A percentile compares a stretch with the other conserved stretches of the same genome.
phyloP scores from a whole-genome alignment of 169 alveolate genomes.

The Plasmodium relictum region DNA sequence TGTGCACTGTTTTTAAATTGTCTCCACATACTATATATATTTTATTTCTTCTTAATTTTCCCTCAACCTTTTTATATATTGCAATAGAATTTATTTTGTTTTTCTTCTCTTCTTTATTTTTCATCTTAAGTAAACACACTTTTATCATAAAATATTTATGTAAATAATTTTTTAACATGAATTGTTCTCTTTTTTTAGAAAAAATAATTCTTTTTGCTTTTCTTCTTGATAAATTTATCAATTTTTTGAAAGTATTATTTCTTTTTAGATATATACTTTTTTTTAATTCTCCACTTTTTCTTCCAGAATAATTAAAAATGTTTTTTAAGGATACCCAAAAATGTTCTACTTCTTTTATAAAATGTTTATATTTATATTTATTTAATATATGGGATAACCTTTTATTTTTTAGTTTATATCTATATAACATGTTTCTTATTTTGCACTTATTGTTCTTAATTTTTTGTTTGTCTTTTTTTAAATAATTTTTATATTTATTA shows the following conservation, averaged over 20 bases:
- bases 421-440: not conserved
- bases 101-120: not conserved
- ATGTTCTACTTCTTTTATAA: slow-evolving; percentile 1
- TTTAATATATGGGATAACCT: not conserved
- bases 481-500: not conserved
- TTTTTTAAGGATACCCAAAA: slow-evolving; percentile 33
- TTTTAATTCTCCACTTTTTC: not conserved
- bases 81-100: slow-evolving; percentile 71
- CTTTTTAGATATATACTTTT: not conserved
- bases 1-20: slow-evolving; percentile 43
- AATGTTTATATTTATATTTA: not conserved
- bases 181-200: not conserved
- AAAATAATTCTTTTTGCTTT: not conserved
- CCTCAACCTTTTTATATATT: slow-evolving; percentile 70
- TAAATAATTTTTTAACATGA: not conserved
- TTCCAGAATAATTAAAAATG: not conserved
- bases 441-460: not conserved
- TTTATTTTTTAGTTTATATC: not conserved
- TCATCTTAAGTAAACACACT: not conserved
- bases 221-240: not conserved
- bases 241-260: slow-evolving; percentile 8
- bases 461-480: not conserved
- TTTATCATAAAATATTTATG: not conserved
- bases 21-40: slow-evolving; percentile 69
- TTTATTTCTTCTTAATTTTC: slow-evolving; percentile 54